Evolutionary conservation across 2,329 filamentous ascomycete genomes (phyloP), one percentile per base, ranked within the genome.

Genomic region (Metarhizium sp.): DNA sequence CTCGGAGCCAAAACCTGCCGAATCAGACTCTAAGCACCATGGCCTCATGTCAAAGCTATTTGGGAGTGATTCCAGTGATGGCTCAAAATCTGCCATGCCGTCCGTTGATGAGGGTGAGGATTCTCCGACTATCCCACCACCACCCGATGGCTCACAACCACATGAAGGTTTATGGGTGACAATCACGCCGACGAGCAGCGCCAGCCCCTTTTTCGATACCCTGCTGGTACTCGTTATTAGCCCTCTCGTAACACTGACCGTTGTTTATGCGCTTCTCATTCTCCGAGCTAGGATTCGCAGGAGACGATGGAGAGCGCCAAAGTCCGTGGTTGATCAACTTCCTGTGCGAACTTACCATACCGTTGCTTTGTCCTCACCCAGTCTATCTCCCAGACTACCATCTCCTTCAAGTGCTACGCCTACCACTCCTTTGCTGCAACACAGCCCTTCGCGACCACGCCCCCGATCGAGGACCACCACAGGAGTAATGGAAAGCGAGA

Each of bases 331-430:
- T 18, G 92, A 96, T 62, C 86, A 88, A 57, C 79, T 99, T n/a
- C 94, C 94, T 2, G 91, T 99, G 14, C 85, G 92, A 57, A 97
- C 92, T 0, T 99, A 96, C 66, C 92, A 95, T 64, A 95, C 92
- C 0, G 88, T 96, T 40, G 75, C 81, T 2, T 76, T 79, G 11
- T 79, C 56, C 5, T 40, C 82, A 2, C 82, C 84, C 1, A 66
- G 59, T 52, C 69, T 82, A 69, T 72, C 81, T 64, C 63, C 81
- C 58, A 66, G 85, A 52, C 67, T 84, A 2, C 77, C 87, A 4
- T 88, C 84, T 20, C 84, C 85, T 0, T 77, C 76, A 13, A 79
- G 78, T 59, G 79, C 84, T 2, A 90, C 86, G 4, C 85, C 86
- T 0, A 89, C 87, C 1, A 95, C 91, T 3, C 92, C 92, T 6